A percentile compares a stretch with the other conserved stretches of the same genome.
These are phyloP conservation scores for Allium cepa DNA, from an alignment of 106 monocot species.

Conservation along the genomic window DNA sequence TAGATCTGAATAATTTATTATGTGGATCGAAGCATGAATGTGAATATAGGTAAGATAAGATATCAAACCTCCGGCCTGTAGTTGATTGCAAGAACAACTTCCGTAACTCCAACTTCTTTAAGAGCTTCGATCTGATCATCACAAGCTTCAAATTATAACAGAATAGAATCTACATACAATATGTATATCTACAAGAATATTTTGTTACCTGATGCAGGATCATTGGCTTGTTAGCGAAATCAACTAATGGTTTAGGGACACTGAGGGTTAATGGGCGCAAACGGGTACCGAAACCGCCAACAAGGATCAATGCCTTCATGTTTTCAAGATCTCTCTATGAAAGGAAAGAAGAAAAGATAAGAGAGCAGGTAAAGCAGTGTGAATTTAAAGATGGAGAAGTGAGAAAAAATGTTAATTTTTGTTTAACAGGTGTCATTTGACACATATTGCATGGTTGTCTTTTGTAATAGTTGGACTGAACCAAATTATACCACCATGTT, in stretches of 20 bases:
- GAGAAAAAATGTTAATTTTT: background rate
- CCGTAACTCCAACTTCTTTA: slow-evolving; percentile 38
- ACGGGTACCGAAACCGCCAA: slow-evolving; percentile 64
- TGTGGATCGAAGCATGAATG: background rate
- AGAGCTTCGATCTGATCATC: slow-evolving; percentile 29
- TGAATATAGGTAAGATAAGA: background rate
- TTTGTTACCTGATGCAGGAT: slow-evolving; percentile 54
- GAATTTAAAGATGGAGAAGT: background rate
- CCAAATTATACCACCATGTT: background rate
- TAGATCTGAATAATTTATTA: background rate
- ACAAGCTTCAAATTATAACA: background rate
- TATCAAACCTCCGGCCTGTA: slow-evolving; percentile 31
- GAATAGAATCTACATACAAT: background rate
- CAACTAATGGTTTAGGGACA: slow-evolving; percentile 56
- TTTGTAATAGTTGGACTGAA: background rate
- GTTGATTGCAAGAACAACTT: slow-evolving; percentile 40
- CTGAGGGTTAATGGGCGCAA: slow-evolving; percentile 57
- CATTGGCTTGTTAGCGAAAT: slow-evolving; percentile 67
- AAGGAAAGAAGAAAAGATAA: background rate
- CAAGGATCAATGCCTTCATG: slow-evolving; percentile 64
- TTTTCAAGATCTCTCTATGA: background rate
- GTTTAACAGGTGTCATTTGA: slow-evolving; percentile 2
- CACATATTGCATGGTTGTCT: background rate
- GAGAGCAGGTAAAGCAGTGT: too few relatives aligned
- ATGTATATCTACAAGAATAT: too few relatives aligned